Percentiles rank a stretch among this genome's conserved stretches.
phyloP scores from a whole-genome alignment of 2,329 filamentous ascomycete genomes.

The Teratosphaeriaceae sp. region DNA sequence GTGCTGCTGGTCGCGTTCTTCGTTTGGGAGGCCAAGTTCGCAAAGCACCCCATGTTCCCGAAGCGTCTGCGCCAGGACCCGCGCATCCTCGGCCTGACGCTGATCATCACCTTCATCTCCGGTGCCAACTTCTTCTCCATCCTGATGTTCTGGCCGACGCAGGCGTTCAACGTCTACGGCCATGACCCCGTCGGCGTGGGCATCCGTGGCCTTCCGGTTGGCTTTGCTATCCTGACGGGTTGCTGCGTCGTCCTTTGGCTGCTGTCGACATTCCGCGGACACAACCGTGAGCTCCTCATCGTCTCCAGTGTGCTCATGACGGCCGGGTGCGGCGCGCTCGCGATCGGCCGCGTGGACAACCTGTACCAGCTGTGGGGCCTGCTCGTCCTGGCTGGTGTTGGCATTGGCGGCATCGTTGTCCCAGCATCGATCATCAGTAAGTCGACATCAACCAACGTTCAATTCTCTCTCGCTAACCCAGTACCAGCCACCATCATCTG shows the following conservation, averaged over 20 bases:
- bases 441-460: neutral
- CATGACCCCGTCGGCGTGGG: constrained; percentile 60
- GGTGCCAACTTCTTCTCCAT: constrained; percentile 34
- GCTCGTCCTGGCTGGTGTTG: constrained; percentile 51
- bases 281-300: constrained; percentile 56
- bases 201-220: constrained; percentile 57
- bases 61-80: constrained; percentile 43
- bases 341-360: constrained; percentile 25
- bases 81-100: constrained; percentile 29
- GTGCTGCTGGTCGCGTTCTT: constrained; percentile 26
- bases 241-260: constrained; percentile 54
- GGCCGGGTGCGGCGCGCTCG: constrained; percentile 39
- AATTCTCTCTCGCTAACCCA: constrained; percentile 2
- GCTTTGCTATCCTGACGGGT: constrained; percentile 55
- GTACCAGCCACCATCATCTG: constrained; percentile 56
- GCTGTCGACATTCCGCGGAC: constrained; percentile 52
- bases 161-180: constrained; percentile 33
- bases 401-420: constrained; percentile 62
- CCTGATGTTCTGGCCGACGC: constrained; percentile 55
- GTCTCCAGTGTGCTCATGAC: constrained; percentile 59
- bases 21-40: constrained; percentile 27
- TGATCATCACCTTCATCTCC: constrained; percentile 35
- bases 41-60: constrained; percentile 20
- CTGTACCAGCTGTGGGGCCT: constrained; percentile 23
- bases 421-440: constrained; percentile 55